Evolutionary conservation across 202 grass and related monocot genomes (phyloP).

Genomic region (Hordeum pubiflorum): DNA sequence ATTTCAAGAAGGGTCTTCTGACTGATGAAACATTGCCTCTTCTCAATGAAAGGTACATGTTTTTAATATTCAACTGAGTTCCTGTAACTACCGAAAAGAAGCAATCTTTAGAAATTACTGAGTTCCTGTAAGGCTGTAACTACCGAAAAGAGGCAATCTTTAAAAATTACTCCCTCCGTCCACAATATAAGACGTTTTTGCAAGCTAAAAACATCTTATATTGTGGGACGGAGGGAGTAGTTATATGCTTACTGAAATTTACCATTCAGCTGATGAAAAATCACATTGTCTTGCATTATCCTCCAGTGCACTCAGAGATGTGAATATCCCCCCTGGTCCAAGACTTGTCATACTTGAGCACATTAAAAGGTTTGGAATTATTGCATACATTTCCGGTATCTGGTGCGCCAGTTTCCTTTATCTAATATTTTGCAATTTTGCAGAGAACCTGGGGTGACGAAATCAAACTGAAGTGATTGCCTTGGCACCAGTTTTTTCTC

Average conservation of each 20-base stretch:
- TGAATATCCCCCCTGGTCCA: conserved; percentile 88
- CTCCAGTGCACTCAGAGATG: conserved; percentile 89
- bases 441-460: conserved; percentile 68
- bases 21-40: conserved; percentile 84
- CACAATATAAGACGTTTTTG: no score
- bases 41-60: conserved; percentile 70
- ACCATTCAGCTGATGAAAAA: background rate
- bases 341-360: conserved; percentile 97
- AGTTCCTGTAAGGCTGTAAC: no score
- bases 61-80: background rate
- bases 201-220: no score
- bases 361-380: conserved; percentile 61
- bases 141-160: no score
- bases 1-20: conserved; percentile 93
- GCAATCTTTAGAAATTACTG: background rate
- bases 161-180: no score
- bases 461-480: conserved; percentile 34
- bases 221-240: no score
- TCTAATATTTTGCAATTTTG: conserved; percentile 22
- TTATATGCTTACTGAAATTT: background rate
- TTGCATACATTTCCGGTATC: background rate
- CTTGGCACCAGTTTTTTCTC: background rate
- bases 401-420: background rate
- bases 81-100: background rate
- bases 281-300: conserved; percentile 1